Base-by-base conservation (phyloP, 306 rosid species). In the Begonia fuchsioides region DNA sequence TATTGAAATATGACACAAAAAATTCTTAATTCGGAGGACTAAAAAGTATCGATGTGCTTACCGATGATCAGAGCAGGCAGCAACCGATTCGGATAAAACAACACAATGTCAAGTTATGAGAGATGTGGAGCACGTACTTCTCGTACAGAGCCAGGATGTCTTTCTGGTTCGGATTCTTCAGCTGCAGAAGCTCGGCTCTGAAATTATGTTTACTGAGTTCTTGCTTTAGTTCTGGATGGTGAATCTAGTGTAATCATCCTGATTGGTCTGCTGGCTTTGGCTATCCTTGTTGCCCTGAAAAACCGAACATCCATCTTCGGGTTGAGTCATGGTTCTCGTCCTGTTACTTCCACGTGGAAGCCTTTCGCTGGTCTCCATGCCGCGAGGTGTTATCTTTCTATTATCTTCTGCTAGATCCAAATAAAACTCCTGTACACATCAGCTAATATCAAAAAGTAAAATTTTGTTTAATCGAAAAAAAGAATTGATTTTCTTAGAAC, bases 301-400 rank as follows among this genome's bases (percentile, higher is more conserved):
- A 64, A 63, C 47, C 0, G 98, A 90, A 52, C 94, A 93, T 1
- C 98, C 98, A 13, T 82, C 98, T 59, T 86, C 96, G 9, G 86
- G 66, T 13, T 69, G 94, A 9, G 63, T 59, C 1, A 82, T 72
- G 72, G 81, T 81, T 65, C 78, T 82, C 2, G 81, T 17, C 68
- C 76, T 68, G 74, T 92, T 92, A 15, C 60, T 68, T 49, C 52
- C 81, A 68, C 74, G 79, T 51, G 53, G 0, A 39, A 69, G 57
- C 62, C 75, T 76, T 14, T 82, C 87, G 66, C 75, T 71, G 32
- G 63, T 61, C 43, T 86, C 93, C 87, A 78, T 66, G 52, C 83
- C 96, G 54, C 95, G 90, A 13, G 95, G 96, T 10, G 96, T 88
- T 72, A 83, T 88, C 66, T 73, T 88, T 73, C 75, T 73, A 72